Evolutionary conservation across 257 asterid genomes (phyloP).

Genomic region (Plectranthus barbatus): DNA sequence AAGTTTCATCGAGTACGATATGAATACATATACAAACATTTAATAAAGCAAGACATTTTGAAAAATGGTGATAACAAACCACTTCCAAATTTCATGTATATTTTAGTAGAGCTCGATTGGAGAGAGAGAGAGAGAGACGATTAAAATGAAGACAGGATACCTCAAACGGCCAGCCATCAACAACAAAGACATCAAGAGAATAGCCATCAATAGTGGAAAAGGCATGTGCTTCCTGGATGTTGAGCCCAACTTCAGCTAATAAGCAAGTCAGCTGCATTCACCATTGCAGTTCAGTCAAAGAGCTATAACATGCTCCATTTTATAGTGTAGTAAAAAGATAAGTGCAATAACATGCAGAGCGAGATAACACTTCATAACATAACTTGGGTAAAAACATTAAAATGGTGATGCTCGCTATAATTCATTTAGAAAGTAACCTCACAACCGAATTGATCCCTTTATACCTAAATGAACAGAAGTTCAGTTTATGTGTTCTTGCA

Average conservation of each 20-base stretch:
- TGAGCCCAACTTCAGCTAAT: conserved; percentile 73
- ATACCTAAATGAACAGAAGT: neutral
- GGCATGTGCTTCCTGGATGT: conserved; percentile 87
- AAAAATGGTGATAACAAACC: neutral
- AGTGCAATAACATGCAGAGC: neutral
- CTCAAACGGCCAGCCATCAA: conserved; percentile 86
- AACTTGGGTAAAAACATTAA: neutral
- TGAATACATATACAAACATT: neutral
- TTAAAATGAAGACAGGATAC: conserved; percentile 25
- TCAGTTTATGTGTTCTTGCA: neutral
- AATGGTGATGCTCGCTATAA: neutral
- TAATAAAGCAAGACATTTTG: neutral
- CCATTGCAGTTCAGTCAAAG: conserved; percentile 18
- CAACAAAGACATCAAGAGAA: conserved; percentile 84
- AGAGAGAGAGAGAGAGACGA: neutral
- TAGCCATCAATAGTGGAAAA: conserved; percentile 83
- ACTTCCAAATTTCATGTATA: neutral
- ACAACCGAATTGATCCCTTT: neutral
- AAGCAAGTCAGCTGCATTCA: conserved; percentile 64
- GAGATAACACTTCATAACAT: neutral
- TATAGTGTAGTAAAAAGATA: neutral
- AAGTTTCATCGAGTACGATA: neutral
- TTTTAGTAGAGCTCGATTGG: neutral
- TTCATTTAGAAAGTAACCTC: neutral
- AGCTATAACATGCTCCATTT: neutral